Conservation (phyloP, 176 grass and related monocot genomes). For the Ensete glaucum region DNA sequence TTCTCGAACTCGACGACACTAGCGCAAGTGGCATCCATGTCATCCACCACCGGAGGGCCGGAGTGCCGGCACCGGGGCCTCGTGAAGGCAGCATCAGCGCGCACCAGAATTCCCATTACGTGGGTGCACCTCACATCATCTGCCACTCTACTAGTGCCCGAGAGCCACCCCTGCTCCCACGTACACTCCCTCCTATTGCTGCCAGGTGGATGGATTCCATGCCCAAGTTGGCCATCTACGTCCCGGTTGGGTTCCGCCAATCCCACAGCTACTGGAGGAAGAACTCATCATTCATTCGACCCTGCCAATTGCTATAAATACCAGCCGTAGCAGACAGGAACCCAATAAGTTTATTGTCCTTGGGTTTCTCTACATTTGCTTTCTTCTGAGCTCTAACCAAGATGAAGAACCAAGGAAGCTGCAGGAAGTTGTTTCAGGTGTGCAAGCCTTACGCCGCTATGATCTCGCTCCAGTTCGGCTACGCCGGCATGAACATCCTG, state of each 20-base stretch:
- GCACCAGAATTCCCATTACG: not conserved
- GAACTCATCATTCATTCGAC: not conserved
- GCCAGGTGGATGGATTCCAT: too few species aligned
- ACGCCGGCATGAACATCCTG: slow-evolving; percentile 94
- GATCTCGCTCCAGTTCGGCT: slow-evolving; percentile 85
- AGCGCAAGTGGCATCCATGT: not conserved
- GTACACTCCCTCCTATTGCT: not conserved
- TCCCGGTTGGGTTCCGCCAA: not conserved
- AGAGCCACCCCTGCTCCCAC: not conserved
- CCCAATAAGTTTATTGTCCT: not conserved
- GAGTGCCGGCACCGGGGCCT: not conserved
- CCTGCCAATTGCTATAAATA: not conserved
- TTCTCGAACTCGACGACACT: not conserved
- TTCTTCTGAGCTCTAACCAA: not conserved
- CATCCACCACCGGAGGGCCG: too few species aligned
- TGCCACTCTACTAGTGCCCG: not conserved
- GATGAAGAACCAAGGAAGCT: slow-evolving; percentile 6
- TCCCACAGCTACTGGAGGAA: not conserved
- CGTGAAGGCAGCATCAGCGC: not conserved
- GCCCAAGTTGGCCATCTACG: too few species aligned
- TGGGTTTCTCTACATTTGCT: not conserved
- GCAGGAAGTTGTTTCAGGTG: slow-evolving; percentile 44
- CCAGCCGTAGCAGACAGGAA: not conserved
- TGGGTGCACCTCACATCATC: not conserved
- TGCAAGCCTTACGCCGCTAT: slow-evolving; percentile 87